Percentiles rank a stretch among this genome's conserved stretches.
These are phyloP conservation scores for Moringa oleifera DNA, from an alignment of 345 rosid genomes.

Conservation along the genomic window DNA sequence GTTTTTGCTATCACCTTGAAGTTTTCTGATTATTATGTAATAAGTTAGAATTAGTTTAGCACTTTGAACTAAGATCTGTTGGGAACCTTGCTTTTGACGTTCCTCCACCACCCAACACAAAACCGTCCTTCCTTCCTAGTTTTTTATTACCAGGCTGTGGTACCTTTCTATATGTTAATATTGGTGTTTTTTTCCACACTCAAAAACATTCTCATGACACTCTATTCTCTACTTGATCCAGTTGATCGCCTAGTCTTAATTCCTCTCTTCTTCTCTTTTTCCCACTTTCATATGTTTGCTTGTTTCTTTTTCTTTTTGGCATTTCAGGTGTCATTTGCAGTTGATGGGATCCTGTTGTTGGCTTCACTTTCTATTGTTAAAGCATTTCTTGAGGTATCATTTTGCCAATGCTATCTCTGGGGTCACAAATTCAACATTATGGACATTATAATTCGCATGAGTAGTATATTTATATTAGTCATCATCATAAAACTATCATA, in stretches of 20 bases:
- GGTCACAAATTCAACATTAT: neutral
- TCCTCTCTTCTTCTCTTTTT: too few relatives aligned
- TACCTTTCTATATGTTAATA: neutral
- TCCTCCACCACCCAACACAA: too few relatives aligned
- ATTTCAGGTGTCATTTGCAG: conserved; percentile 68
- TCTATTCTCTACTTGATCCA: neutral
- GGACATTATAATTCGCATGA: neutral
- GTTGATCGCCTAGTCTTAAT: too few relatives aligned
- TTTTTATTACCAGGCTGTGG: neutral
- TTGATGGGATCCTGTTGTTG: conserved; percentile 70
- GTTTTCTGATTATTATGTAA: neutral
- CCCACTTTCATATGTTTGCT: too few relatives aligned
- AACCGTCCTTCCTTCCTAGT: neutral
- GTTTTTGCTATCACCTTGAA: neutral
- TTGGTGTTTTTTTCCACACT: too few relatives aligned
- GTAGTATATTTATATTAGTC: neutral
- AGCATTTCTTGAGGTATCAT: conserved; percentile 69
- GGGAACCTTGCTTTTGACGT: too few relatives aligned
- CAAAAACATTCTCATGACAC: too few relatives aligned
- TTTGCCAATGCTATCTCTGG: neutral
- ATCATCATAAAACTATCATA: neutral
- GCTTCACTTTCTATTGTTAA: conserved; percentile 58
- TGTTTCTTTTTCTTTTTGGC: neutral
- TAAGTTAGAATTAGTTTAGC: too few relatives aligned
- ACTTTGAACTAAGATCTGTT: too few relatives aligned